Conservation (phyloP, 768 basidiomycete genomes). For the Coprinopsis marcescibilis region DNA sequence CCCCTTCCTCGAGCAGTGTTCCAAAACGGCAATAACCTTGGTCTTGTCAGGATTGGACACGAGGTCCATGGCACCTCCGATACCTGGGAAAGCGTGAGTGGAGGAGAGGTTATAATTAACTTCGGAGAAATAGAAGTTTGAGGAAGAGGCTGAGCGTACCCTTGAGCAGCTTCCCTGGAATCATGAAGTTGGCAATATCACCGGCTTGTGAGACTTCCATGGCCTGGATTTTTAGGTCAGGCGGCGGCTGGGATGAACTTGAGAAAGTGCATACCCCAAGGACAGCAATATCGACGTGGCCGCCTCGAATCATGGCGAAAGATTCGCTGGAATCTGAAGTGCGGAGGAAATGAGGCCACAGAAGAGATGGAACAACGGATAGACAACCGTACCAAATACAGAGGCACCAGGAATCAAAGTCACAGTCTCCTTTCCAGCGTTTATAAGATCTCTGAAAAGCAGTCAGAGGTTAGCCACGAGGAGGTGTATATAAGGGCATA, state of each 20-base stretch:
- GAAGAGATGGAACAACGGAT: background rate
- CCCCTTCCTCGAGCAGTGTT: constrained; percentile 87
- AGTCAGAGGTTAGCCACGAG: constrained; percentile 4
- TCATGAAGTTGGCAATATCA: constrained; percentile 98
- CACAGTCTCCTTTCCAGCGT: constrained; percentile 92
- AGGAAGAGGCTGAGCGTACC: constrained; percentile 29
- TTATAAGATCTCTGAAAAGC: constrained; percentile 71
- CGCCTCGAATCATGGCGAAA: constrained; percentile 97
- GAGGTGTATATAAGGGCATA: constrained; percentile 20
- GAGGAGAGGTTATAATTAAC: constrained; percentile 6
- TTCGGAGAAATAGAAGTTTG: background rate
- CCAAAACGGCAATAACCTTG: constrained; percentile 85
- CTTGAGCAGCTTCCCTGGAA: constrained; percentile 89
- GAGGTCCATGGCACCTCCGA: constrained; percentile 95
- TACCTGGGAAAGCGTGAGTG: constrained; percentile 42
- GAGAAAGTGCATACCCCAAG: constrained; percentile 58
- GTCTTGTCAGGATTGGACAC: constrained; percentile 96
- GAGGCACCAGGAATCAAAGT: constrained; percentile 90
- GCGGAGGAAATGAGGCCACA: background rate
- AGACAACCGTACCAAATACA: constrained; percentile 62
- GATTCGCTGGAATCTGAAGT: constrained; percentile 80
- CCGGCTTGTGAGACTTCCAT: constrained; percentile 93
- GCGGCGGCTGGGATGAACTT: too few relatives aligned
- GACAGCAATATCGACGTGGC: constrained; percentile 90
- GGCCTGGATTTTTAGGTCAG: too few relatives aligned